phyloP scores from a whole-genome alignment of 148 eudicot genomes.

The Silene uniflora region DNA sequence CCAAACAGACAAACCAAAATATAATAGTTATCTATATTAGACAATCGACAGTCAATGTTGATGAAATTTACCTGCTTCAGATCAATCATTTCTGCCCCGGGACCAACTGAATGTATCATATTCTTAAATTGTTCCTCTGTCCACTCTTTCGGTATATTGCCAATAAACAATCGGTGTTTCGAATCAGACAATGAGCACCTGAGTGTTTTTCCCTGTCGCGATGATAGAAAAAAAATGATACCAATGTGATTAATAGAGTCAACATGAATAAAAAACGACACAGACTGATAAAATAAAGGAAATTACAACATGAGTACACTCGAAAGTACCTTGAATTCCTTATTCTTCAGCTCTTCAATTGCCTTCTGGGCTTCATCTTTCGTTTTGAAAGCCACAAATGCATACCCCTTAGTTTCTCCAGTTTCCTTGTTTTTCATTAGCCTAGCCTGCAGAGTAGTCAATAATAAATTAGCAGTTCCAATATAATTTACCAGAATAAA shows the following conservation, averaged over 20 bases:
- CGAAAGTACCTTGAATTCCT: constrained; percentile 73
- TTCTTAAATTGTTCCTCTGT: constrained; percentile 79
- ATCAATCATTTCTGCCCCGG: constrained; percentile 84
- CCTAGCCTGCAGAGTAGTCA: constrained; percentile 51
- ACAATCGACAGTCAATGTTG: neutral
- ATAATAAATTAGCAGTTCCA: neutral
- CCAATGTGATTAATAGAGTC: neutral
- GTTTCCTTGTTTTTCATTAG: constrained; percentile 83
- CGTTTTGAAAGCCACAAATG: constrained; percentile 76
- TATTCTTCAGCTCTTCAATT: constrained; percentile 74
- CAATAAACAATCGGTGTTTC: constrained; percentile 83
- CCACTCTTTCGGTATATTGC: constrained; percentile 88
- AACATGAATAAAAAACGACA: neutral
- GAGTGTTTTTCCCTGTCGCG: constrained; percentile 69
- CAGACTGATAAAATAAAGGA: neutral
- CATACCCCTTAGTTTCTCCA: constrained; percentile 89
- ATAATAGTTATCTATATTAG: neutral
- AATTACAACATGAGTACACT: neutral
- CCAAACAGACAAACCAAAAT: neutral
- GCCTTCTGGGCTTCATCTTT: constrained; percentile 80
- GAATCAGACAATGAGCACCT: constrained; percentile 87
- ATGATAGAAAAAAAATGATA: constrained; percentile 1
- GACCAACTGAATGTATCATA: constrained; percentile 79
- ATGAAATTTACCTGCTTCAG: constrained; percentile 69
- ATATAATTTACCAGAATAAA: neutral